Percentiles rank a stretch among this genome's conserved stretches.
Conservation (phyloP, 805 yeast genomes). For the Candida palmyrensis region DNA sequence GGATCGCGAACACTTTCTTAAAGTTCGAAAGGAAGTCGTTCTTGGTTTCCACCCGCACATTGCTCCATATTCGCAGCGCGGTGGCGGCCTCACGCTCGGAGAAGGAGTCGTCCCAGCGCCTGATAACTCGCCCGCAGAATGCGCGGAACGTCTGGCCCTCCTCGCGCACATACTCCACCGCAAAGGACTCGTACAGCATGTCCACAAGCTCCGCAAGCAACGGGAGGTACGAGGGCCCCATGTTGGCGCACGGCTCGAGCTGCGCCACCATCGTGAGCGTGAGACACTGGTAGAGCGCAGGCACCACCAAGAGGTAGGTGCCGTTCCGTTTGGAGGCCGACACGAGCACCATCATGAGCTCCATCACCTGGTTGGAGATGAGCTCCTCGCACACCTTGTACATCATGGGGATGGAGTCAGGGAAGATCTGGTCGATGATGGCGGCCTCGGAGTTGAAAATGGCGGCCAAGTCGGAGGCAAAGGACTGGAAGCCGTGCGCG, state of each 20-base stretch:
- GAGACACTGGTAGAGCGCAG: slow-evolving; percentile 31
- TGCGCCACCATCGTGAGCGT: slow-evolving; percentile 18
- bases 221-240: slow-evolving; percentile 30
- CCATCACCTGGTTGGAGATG: slow-evolving; percentile 34
- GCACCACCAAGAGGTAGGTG: slow-evolving; percentile 32
- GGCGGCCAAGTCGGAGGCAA: slow-evolving; percentile 24
- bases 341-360: slow-evolving; percentile 22
- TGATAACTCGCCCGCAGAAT: slow-evolving; percentile 18
- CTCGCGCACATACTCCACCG: slow-evolving; percentile 35
- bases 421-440: slow-evolving; percentile 41
- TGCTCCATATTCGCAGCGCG: slow-evolving; percentile 42
- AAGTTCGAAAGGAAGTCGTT: slow-evolving; percentile 60
- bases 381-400: slow-evolving; percentile 44
- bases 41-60: slow-evolving; percentile 45
- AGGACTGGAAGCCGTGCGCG: slow-evolving; percentile 17
- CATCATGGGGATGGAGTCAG: slow-evolving; percentile 41
- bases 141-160: slow-evolving; percentile 25
- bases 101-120: slow-evolving; percentile 30
- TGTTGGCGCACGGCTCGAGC: slow-evolving; percentile 26
- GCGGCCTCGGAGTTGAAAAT: slow-evolving; percentile 33
- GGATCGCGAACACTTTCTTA: slow-evolving; percentile 51
- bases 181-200: slow-evolving; percentile 36
- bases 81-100: slow-evolving; percentile 44
- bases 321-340: slow-evolving; percentile 21
- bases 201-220: slow-evolving; percentile 34